Base-by-base conservation (phyloP, 768 basidiomycete genomes). In the Phanerochaete carnosa region DNA sequence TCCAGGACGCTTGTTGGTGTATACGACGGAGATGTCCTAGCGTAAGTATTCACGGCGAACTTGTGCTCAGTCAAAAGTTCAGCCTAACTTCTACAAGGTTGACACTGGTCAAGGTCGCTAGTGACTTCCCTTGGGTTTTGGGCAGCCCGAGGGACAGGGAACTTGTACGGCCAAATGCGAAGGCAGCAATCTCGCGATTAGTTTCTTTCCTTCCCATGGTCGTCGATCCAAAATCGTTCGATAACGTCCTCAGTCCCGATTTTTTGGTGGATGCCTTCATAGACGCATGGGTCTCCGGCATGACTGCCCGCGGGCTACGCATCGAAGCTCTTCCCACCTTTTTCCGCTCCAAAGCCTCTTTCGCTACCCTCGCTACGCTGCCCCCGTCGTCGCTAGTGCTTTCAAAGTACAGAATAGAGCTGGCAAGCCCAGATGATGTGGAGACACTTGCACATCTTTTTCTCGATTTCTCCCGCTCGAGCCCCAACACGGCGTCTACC, bases 351-450 rank as follows among this genome's bases (percentile, higher is more conserved):
- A 52, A 58, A 25, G 51, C 51, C 22, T 51, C 43, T 30, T 64
- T 60, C 30, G 63, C 63, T 9, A 62, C 63, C 15, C 61, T 47
- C 3, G 61, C 57, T 15, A 62, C 63, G n/a, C 23, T 64, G 1
- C 55, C 62, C 6, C 55, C 59, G 1, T 25, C 55, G 1, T 26
- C 62, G 1, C 19, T 60, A 0, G 22, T 28, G 3, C 50, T 59
- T 32, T 30, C 47, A 1, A 12, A 45, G 13, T 54, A 51, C 45
- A 45, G 22, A 13, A 26, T 62, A 26, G 32, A 32, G 3, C 49
- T 23, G 22, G 61, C 65, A n/a, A 28, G 25, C 22, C 45, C 43
- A 28, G 55, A 45, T 3, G 63, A 64, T 22, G 60, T 32, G 25
- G 57, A 61, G 7, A 50, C 45, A 26, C 54, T 64, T 13, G 63